Percentiles rank a stretch among this genome's conserved stretches.
Evolutionary conservation across 108 stramenopile species (phyloP).

Genomic region (Ochromonas danica): DNA sequence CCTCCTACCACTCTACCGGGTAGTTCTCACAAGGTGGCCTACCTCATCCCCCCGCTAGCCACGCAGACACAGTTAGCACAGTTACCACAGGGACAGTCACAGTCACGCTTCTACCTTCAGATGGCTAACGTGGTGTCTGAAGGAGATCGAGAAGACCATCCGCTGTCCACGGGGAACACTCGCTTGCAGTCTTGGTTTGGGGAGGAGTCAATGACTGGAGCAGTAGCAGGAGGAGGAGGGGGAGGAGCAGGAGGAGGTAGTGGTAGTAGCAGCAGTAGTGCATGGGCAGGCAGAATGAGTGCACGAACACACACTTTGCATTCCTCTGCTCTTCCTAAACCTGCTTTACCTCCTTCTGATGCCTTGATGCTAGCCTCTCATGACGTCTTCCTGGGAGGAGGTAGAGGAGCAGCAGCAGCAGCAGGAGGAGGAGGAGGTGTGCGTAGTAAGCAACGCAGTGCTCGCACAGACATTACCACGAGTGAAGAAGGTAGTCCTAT

Average conservation of each 20-base stretch:
- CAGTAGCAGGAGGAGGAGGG: background rate
- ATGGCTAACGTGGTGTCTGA: background rate
- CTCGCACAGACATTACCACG: no score
- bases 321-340: no score
- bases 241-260: background rate
- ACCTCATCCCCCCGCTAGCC: background rate
- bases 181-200: background rate
- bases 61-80: background rate
- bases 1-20: background rate
- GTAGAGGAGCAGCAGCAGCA: no score
- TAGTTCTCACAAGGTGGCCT: background rate
- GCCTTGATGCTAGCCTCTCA: no score
- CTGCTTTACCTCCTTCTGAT: no score
- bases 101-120: background rate
- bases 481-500: no score
- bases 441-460: no score
- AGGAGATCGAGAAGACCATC: background rate
- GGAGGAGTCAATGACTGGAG: background rate
- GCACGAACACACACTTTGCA: background rate
- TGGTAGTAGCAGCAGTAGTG: background rate
- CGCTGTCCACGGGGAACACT: background rate
- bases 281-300: background rate
- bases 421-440: no score
- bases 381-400: no score
- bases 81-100: background rate